Conservation (phyloP, 805 yeast species). For the Candida koratica region DNA sequence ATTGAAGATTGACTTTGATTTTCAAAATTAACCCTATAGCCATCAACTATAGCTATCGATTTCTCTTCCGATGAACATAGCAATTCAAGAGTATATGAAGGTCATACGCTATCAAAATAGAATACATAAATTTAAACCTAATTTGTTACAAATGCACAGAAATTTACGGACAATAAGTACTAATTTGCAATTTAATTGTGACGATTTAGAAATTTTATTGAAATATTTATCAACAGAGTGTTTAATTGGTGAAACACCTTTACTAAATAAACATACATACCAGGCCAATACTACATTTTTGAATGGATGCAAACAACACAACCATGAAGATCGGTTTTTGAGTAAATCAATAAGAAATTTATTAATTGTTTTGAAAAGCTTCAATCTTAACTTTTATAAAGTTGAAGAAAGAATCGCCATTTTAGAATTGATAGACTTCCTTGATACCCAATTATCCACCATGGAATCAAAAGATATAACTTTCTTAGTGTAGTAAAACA, state of each 20-base stretch:
- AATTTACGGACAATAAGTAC: background rate
- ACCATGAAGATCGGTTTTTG: background rate
- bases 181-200: background rate
- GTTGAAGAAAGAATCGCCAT: constrained; percentile 3
- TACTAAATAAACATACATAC: background rate
- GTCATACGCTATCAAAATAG: background rate
- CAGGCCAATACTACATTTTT: background rate
- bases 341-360: constrained; percentile 6
- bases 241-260: background rate
- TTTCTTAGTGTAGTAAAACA: constrained; percentile 1
- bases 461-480: background rate
- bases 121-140: background rate
- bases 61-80: background rate
- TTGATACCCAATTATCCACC: background rate
- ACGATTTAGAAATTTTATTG: background rate
- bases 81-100: background rate
- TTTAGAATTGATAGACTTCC: constrained; percentile 1
- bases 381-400: constrained; percentile 2
- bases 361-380: constrained; percentile 7
- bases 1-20: too few species aligned
- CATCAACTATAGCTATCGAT: too few species aligned
- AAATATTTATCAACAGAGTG: background rate
- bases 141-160: background rate
- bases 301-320: background rate
- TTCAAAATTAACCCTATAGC: too few species aligned